Conservation (phyloP, 2,329 filamentous ascomycete genomes). For the Alternaria panax region DNA sequence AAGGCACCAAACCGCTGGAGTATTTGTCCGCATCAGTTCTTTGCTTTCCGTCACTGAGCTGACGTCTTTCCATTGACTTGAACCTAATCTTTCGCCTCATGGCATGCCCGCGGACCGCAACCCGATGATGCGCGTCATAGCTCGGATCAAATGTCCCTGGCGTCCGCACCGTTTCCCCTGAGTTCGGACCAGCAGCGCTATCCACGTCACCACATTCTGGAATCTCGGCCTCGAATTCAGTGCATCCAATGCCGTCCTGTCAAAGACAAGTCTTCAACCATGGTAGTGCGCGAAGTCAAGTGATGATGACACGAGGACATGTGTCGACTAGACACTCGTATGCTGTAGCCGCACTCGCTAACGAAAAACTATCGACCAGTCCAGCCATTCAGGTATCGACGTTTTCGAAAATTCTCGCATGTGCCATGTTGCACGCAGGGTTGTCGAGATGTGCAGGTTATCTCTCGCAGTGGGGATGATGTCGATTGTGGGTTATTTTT, state of each 20-base stretch:
- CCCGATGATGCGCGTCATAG: conserved; percentile 18
- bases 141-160: conserved; percentile 16
- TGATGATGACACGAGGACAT: conserved; percentile 1
- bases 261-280: neutral
- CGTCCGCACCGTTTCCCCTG: conserved; percentile 26
- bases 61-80: neutral
- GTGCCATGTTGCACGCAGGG: conserved; percentile 6
- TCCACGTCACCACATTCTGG: conserved; percentile 29
- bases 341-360: neutral
- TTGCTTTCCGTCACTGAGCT: neutral
- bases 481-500: conserved; percentile 27
- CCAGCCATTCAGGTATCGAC: neutral
- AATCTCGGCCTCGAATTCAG: conserved; percentile 12
- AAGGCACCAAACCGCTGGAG: conserved; percentile 11
- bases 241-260: neutral
- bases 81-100: neutral
- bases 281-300: conserved; percentile 1
- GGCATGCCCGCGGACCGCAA: conserved; percentile 1
- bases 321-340: conserved; percentile 1
- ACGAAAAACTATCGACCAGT: neutral
- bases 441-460: conserved; percentile 1
- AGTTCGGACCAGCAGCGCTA: conserved; percentile 23
- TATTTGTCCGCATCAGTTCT: neutral
- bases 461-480: conserved; percentile 7
- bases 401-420: neutral